These are phyloP conservation scores for Vishniacozyma victoriae DNA, from an alignment of 768 basidiomycete species.

Conservation along the genomic window DNA sequence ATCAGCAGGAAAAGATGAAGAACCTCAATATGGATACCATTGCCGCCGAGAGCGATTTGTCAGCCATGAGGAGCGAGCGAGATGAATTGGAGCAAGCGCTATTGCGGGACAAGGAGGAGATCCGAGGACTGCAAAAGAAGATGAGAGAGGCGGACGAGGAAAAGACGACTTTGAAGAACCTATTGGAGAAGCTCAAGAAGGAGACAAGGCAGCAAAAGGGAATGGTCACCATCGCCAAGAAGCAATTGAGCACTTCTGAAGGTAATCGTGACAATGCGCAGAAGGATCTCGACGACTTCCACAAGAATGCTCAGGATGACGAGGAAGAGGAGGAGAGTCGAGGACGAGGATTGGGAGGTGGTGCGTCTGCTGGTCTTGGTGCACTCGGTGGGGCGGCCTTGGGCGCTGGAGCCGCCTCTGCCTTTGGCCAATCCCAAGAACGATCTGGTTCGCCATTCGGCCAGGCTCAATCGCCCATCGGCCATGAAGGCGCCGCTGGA, in stretches of 20 bases:
- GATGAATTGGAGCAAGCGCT: constrained; percentile 80
- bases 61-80: constrained; percentile 81
- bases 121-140: constrained; percentile 71
- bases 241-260: constrained; percentile 83
- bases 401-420: constrained; percentile 21
- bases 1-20: constrained; percentile 67
- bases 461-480: constrained; percentile 29
- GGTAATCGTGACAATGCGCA: constrained; percentile 63
- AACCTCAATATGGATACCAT: constrained; percentile 74
- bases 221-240: constrained; percentile 84
- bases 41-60: constrained; percentile 82
- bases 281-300: constrained; percentile 65
- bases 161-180: constrained; percentile 62
- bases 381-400: constrained; percentile 10
- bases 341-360: no score
- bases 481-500: constrained; percentile 55
- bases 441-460: background rate
- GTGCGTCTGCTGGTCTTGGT: background rate
- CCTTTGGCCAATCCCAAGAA: constrained; percentile 20
- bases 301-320: constrained; percentile 53
- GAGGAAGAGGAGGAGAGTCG: background rate
- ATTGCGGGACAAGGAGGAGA: constrained; percentile 89
- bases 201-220: constrained; percentile 96
- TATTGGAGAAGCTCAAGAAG: constrained; percentile 82
- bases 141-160: constrained; percentile 76